Conservation (phyloP, 345 rosid genomes). For the Euphorbia tirucalli region DNA sequence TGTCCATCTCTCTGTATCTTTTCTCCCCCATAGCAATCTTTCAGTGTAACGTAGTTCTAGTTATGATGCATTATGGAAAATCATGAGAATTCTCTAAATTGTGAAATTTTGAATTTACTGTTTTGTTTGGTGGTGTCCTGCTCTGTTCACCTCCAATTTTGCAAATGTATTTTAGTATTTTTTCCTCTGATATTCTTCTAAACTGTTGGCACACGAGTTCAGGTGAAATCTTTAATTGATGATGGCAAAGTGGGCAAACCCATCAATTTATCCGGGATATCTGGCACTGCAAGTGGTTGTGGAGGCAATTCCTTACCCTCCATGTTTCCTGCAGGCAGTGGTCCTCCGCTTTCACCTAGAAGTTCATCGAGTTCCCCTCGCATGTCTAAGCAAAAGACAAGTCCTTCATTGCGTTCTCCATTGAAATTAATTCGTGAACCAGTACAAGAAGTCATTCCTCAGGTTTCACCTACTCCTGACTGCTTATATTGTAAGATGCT, state of each 20-base stretch:
- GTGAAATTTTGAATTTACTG: neutral
- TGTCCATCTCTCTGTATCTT: neutral
- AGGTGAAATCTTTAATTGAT: constrained; percentile 30
- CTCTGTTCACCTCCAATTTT: neutral
- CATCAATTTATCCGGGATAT: constrained; percentile 1
- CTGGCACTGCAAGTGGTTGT: neutral
- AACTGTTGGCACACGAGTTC: neutral
- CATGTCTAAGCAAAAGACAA: constrained; percentile 23
- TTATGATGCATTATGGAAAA: neutral
- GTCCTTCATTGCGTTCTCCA: constrained; percentile 24
- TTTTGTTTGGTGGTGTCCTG: neutral
- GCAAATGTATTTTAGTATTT: neutral
- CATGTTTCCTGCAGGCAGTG: constrained; percentile 30
- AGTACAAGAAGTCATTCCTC: constrained; percentile 29
- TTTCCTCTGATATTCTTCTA: neutral
- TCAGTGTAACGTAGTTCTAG: neutral
- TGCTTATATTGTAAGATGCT: constrained; percentile 9
- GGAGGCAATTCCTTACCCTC: constrained; percentile 25
- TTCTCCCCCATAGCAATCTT: neutral
- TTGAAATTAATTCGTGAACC: constrained; percentile 24
- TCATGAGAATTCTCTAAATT: neutral
- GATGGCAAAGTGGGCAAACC: constrained; percentile 26
- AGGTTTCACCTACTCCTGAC: constrained; percentile 21
- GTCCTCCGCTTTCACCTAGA: constrained; percentile 36
- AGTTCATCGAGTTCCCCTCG: constrained; percentile 35